Evolutionary conservation across 768 basidiomycete species (phyloP).

Genomic region (Mycena amicta): DNA sequence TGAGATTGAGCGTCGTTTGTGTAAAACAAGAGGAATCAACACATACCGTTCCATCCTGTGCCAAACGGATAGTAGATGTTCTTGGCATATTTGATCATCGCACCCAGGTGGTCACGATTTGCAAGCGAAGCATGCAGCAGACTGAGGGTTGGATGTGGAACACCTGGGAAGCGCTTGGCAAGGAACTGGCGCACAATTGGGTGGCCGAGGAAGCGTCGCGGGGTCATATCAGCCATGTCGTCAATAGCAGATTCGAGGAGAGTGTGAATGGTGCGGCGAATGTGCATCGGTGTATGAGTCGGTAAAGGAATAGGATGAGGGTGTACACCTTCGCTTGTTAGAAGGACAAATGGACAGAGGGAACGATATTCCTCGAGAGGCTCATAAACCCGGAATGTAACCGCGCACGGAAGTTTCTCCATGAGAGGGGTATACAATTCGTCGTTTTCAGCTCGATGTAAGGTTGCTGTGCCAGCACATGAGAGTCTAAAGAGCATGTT

Average conservation of each 20-base stretch:
- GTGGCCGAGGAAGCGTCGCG: conserved; percentile 18
- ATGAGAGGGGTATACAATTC: conserved; percentile 10
- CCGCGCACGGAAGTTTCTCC: conserved; percentile 3
- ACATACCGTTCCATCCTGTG: conserved; percentile 23
- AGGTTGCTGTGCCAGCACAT: not conserved
- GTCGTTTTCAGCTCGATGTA: not conserved
- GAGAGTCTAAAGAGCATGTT: not conserved
- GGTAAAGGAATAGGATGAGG: conserved; percentile 27
- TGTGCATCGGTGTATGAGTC: conserved; percentile 19
- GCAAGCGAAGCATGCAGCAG: conserved; percentile 26
- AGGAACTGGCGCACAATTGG: conserved; percentile 16
- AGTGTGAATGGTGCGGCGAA: conserved; percentile 1
- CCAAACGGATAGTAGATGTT: conserved; percentile 5
- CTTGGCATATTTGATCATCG: conserved; percentile 17
- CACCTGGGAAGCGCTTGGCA: not conserved
- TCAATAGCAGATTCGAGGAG: conserved; percentile 11
- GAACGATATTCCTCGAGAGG: conserved; percentile 14
- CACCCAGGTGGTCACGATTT: conserved; percentile 18
- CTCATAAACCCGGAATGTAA: conserved; percentile 12
- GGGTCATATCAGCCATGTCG: conserved; percentile 26
- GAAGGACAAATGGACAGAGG: conserved; percentile 22
- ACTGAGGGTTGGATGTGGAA: conserved; percentile 15
- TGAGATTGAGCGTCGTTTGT: too few relatives aligned
- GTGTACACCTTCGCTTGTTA: conserved; percentile 19
- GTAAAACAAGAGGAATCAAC: not conserved